phyloP scores from a whole-genome alignment of 78 protist genomes.

The Dictyostelium capitatum region DNA sequence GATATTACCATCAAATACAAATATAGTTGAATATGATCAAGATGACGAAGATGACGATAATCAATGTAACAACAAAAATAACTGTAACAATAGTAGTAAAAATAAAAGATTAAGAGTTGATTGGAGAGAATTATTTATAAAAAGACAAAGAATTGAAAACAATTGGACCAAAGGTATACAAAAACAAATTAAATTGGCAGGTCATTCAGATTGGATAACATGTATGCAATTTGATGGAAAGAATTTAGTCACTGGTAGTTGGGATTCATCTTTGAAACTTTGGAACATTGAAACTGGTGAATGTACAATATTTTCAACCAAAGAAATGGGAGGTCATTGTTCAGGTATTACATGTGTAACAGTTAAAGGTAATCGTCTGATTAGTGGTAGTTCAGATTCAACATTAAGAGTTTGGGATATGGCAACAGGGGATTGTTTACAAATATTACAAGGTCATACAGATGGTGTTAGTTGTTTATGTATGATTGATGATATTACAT shows the following conservation, averaged over 20 bases:
- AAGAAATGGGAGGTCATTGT: slow-evolving; percentile 31
- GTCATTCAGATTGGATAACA: slow-evolving; percentile 60
- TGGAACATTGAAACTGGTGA: slow-evolving; percentile 70
- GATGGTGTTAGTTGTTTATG: slow-evolving; percentile 76
- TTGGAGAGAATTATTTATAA: slow-evolving; percentile 61
- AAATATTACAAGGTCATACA: slow-evolving; percentile 29
- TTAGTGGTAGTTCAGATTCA: slow-evolving; percentile 68
- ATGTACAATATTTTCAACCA: slow-evolving; percentile 1
- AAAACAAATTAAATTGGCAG: background rate
- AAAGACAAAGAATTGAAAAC: slow-evolving; percentile 30
- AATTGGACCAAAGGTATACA: slow-evolving; percentile 34
- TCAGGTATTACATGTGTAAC: slow-evolving; percentile 57
- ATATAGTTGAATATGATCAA: background rate
- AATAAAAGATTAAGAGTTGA: slow-evolving; percentile 51
- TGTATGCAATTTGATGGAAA: slow-evolving; percentile 64
- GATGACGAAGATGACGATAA: background rate
- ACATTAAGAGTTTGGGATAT: slow-evolving; percentile 60
- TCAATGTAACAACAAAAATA: background rate
- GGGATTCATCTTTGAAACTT: slow-evolving; percentile 46
- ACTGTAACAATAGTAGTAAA: background rate
- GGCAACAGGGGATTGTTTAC: slow-evolving; percentile 50
- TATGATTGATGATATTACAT: slow-evolving; percentile 35
- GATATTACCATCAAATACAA: slow-evolving; percentile 8
- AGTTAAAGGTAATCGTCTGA: slow-evolving; percentile 31
- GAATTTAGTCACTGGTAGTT: slow-evolving; percentile 45